Conservation (phyloP, 768 basidiomycete genomes). For the Phallus indusiatus region DNA sequence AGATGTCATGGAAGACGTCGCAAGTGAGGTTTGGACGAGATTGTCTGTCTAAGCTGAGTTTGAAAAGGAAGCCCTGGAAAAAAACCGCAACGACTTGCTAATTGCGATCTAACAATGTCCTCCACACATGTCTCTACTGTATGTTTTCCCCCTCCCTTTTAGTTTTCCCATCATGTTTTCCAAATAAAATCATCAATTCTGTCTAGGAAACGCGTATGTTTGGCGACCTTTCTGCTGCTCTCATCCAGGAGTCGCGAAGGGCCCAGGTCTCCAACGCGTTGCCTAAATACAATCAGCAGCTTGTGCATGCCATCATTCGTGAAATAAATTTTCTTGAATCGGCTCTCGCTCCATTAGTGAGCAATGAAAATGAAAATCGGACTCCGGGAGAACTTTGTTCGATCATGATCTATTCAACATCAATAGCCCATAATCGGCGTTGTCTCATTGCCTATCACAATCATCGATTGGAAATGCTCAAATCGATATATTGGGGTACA, state of each 20-base stretch:
- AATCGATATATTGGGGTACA: constrained; percentile 82
- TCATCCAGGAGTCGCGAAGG: constrained; percentile 77
- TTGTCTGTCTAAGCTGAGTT: not conserved
- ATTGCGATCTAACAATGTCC: constrained; percentile 1
- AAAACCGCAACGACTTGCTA: not conserved
- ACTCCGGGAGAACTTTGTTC: constrained; percentile 43
- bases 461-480: constrained; percentile 74
- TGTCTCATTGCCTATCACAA: constrained; percentile 89
- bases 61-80: not conserved
- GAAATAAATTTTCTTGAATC: constrained; percentile 85
- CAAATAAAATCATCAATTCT: not conserved
- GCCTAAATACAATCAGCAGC: constrained; percentile 84
- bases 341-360: constrained; percentile 29
- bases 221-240: constrained; percentile 76
- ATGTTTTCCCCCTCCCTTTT: not conserved
- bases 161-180: not conserved
- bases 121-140: constrained; percentile 5
- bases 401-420: constrained; percentile 79
- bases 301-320: constrained; percentile 78
- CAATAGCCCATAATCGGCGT: constrained; percentile 89
- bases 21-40: constrained; percentile 13
- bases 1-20: constrained; percentile 14
- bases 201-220: constrained; percentile 25
- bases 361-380: constrained; percentile 20
- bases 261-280: constrained; percentile 78